These are phyloP conservation scores for Microstegium vimineum DNA, from an alignment of 176 grass and related monocot species.

Conservation along the genomic window DNA sequence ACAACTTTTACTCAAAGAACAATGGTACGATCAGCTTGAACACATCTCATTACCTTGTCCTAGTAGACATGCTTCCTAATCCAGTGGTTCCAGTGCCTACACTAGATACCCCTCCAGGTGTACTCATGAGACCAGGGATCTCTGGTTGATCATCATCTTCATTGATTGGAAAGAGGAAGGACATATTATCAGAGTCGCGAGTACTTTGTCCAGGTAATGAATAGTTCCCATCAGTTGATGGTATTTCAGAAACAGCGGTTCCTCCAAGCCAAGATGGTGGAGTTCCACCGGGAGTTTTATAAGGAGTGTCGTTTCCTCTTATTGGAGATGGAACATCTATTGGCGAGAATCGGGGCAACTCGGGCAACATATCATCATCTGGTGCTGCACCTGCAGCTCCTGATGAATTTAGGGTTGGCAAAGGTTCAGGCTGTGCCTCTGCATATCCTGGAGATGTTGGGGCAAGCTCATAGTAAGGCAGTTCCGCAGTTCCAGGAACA, in stretches of 20 bases:
- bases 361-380: conserved; percentile 30
- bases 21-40: neutral
- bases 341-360: conserved; percentile 41
- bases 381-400: conserved; percentile 1
- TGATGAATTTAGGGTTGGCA: conserved; percentile 9
- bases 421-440: conserved; percentile 17
- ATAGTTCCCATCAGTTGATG: conserved; percentile 21
- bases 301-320: conserved; percentile 40
- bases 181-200: neutral
- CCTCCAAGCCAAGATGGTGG: conserved; percentile 9
- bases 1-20: neutral
- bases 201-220: too few species aligned
- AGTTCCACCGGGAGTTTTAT: conserved; percentile 34
- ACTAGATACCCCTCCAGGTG: conserved; percentile 41
- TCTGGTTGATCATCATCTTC: conserved; percentile 48
- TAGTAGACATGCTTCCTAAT: conserved; percentile 69
- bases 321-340: conserved; percentile 28
- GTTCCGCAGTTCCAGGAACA: neutral
- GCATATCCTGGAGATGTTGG: neutral
- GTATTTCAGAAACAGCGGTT: conserved; percentile 34
- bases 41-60: conserved; percentile 65
- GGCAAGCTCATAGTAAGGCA: neutral
- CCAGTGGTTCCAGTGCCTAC: conserved; percentile 44
- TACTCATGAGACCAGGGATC: conserved; percentile 47
- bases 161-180: conserved; percentile 38